A percentile compares a stretch with the other conserved stretches of the same genome.
Conservation (phyloP, 2,329 filamentous ascomycete species). For the Colletotrichum sp. region DNA sequence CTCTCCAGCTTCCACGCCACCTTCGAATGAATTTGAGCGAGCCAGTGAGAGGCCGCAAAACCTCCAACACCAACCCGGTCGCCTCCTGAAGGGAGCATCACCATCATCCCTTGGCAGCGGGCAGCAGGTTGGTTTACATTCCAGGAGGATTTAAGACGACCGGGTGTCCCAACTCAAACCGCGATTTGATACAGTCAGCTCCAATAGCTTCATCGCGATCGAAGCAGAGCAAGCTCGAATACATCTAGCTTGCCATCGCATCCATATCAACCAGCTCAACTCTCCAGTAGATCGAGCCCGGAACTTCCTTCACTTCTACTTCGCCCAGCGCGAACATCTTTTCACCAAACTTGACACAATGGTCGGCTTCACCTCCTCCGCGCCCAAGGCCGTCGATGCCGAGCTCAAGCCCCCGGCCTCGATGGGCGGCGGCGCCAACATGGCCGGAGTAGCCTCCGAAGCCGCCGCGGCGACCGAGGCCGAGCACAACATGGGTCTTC, state of each 20-base stretch:
- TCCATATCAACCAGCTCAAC: not conserved
- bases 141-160: conserved; percentile 6
- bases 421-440: not conserved
- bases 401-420: not conserved
- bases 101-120: not conserved
- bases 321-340: not conserved
- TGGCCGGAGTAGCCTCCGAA: conserved; percentile 20
- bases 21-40: conserved; percentile 16
- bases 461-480: conserved; percentile 43
- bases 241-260: not conserved
- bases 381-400: not conserved
- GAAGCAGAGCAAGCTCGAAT: not conserved
- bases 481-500: conserved; percentile 40
- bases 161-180: not conserved
- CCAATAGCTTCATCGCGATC: not conserved
- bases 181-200: not conserved
- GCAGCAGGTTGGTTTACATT: not conserved
- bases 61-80: not conserved
- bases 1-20: conserved; percentile 1
- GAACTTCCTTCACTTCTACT: not conserved
- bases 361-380: not conserved
- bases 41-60: conserved; percentile 11
- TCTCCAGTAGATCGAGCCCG: not conserved
- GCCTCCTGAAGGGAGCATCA: not conserved
- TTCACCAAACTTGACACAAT: not conserved